Evolutionary conservation across 805 yeast genomes (phyloP).

Genomic region (Metschnikowia drakensbergensis): DNA sequence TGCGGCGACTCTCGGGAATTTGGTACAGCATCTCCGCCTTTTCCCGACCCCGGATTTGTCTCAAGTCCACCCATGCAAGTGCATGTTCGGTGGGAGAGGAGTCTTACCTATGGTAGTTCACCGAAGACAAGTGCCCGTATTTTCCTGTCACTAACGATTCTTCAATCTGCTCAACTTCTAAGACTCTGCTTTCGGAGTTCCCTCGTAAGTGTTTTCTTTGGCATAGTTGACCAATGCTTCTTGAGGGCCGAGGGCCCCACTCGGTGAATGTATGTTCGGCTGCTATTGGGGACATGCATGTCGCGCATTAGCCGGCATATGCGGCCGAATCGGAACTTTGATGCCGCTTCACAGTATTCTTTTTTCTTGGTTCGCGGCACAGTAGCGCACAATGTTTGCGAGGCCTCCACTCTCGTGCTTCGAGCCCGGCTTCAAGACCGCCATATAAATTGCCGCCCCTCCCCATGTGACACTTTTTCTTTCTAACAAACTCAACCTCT

Average conservation of each 20-base stretch:
- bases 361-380: slow-evolving; percentile 1
- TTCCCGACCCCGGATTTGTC: neutral
- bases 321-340: slow-evolving; percentile 3
- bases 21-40: neutral
- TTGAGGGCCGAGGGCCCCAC: neutral
- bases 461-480: neutral
- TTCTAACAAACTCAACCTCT: neutral
- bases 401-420: neutral
- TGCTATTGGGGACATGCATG: slow-evolving; percentile 1
- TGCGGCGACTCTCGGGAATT: neutral
- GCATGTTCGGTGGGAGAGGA: neutral
- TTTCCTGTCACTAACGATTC: too few species aligned
- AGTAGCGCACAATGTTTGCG: neutral
- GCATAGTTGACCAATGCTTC: neutral
- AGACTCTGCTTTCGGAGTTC: too few species aligned
- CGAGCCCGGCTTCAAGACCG: too few species aligned
- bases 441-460: neutral
- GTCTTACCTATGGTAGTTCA: neutral
- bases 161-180: too few species aligned
- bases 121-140: too few species aligned
- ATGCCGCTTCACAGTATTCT: neutral
- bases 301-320: slow-evolving; percentile 1
- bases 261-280: neutral
- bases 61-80: neutral
- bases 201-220: neutral